Conservation (phyloP, 2,329 filamentous ascomycete species). For the Sporothrix phasma region DNA sequence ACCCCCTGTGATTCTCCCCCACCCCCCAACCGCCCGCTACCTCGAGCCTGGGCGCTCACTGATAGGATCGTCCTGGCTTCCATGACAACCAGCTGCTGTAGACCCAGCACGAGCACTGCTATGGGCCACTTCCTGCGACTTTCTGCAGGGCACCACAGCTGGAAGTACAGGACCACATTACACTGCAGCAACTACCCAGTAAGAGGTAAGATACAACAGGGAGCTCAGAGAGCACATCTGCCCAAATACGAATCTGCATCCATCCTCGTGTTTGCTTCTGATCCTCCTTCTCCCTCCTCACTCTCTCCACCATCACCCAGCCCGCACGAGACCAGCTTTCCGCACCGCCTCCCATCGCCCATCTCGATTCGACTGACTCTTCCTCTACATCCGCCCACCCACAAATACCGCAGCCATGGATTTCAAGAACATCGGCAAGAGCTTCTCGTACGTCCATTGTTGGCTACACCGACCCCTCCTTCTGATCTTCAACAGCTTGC, state of each 20-base stretch:
- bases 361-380: neutral
- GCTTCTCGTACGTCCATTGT: slow-evolving; percentile 38
- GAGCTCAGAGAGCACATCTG: neutral
- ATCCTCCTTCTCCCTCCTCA: slow-evolving; percentile 2
- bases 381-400: neutral
- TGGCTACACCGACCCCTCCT: neutral
- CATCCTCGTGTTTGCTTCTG: slow-evolving; percentile 1
- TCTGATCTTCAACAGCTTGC: neutral
- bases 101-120: neutral
- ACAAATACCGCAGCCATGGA: slow-evolving; percentile 35
- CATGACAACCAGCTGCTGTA: slow-evolving; percentile 13
- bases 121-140: too few species aligned
- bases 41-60: slow-evolving; percentile 3
- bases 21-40: neutral
- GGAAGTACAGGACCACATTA: neutral
- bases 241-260: neutral
- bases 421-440: slow-evolving; percentile 50
- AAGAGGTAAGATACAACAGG: neutral
- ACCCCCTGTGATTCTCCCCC: too few species aligned
- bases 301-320: neutral
- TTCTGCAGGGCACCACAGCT: neutral
- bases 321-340: slow-evolving; percentile 1
- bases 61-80: slow-evolving; percentile 11
- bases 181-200: too few species aligned
- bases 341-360: neutral